Evolutionary conservation across 768 basidiomycete species (phyloP).

Genomic region (Trametes cingulata): DNA sequence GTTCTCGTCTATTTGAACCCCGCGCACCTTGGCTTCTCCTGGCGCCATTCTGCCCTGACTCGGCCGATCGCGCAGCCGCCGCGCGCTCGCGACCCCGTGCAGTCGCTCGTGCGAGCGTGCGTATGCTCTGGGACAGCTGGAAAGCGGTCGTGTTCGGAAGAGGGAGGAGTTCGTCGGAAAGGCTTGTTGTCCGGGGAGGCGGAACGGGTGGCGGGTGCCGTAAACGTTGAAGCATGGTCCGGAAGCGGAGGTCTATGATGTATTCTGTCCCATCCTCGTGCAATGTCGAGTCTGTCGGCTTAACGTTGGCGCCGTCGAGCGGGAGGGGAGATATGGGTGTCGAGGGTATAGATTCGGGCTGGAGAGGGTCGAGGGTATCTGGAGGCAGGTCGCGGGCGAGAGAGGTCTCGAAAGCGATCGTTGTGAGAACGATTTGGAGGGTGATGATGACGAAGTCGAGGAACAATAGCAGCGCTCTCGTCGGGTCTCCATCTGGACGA

Average conservation of each 20-base stretch:
- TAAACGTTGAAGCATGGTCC: conserved; percentile 55
- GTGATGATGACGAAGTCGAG: conserved; percentile 69
- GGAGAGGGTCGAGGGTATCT: conserved; percentile 44
- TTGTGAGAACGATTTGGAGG: conserved; percentile 66
- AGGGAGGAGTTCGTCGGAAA: conserved; percentile 21
- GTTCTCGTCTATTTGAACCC: conserved; percentile 22
- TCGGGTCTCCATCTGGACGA: conserved; percentile 48
- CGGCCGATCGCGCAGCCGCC: conserved; percentile 18
- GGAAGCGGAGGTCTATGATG: conserved; percentile 64
- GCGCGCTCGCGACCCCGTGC: conserved; percentile 41
- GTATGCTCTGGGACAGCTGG: conserved; percentile 44
- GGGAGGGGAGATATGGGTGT: conserved; percentile 29
- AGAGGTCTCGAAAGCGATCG: conserved; percentile 67
- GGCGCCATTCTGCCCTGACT: conserved; percentile 25
- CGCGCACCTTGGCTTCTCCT: not conserved
- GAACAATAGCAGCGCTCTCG: conserved; percentile 61
- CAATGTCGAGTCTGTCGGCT: conserved; percentile 12
- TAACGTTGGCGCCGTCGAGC: conserved; percentile 9
- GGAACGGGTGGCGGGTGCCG: conserved; percentile 51
- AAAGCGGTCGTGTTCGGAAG: conserved; percentile 46
- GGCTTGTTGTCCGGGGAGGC: conserved; percentile 3
- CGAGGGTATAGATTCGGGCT: conserved; percentile 31
- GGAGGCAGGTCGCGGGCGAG: conserved; percentile 43
- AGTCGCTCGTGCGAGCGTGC: conserved; percentile 51
- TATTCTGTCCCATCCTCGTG: conserved; percentile 39